These are phyloP conservation scores for Acanthamoeba healyi DNA, from an alignment of 208 protist genomes.

Conservation along the genomic window DNA sequence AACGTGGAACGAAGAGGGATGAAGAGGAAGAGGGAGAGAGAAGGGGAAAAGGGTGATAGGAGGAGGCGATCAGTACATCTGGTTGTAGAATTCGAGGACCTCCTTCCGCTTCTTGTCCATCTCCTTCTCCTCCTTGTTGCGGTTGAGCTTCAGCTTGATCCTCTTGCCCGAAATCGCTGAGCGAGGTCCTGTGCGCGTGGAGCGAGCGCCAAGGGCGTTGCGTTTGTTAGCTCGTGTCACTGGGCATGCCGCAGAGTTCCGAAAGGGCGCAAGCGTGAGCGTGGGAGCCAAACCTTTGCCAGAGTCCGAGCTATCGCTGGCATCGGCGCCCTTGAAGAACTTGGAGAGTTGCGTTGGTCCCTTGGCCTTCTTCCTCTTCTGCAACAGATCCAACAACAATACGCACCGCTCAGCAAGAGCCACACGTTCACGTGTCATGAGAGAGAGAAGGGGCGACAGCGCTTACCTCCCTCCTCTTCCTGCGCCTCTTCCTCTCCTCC, in stretches of 20 bases:
- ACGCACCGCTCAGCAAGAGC: background rate
- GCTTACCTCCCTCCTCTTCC: constrained; percentile 50
- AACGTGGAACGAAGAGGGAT: too few species aligned
- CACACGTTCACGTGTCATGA: background rate
- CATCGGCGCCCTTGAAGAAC: constrained; percentile 23
- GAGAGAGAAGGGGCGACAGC: background rate
- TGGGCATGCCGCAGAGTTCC: too few species aligned
- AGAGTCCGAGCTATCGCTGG: background rate
- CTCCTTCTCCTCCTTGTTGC: constrained; percentile 38
- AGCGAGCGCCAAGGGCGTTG: background rate
- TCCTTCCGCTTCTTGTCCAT: constrained; percentile 24
- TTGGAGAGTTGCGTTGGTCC: constrained; percentile 72
- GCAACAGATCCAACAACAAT: background rate
- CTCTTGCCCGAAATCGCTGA: constrained; percentile 70
- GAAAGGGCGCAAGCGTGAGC: too few species aligned
- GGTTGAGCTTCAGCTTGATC: constrained; percentile 74
- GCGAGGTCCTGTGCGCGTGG: background rate
- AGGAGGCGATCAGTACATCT: constrained; percentile 32
- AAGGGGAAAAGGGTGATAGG: background rate
- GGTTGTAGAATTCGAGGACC: constrained; percentile 71
- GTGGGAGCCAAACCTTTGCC: background rate
- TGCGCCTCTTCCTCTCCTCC: constrained; percentile 1
- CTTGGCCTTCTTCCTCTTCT: constrained; percentile 69
- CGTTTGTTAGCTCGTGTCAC: too few species aligned
- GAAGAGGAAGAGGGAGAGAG: background rate